phyloP scores from a whole-genome alignment of 2,329 filamentous ascomycete species.

The Calonectria crousiana region DNA sequence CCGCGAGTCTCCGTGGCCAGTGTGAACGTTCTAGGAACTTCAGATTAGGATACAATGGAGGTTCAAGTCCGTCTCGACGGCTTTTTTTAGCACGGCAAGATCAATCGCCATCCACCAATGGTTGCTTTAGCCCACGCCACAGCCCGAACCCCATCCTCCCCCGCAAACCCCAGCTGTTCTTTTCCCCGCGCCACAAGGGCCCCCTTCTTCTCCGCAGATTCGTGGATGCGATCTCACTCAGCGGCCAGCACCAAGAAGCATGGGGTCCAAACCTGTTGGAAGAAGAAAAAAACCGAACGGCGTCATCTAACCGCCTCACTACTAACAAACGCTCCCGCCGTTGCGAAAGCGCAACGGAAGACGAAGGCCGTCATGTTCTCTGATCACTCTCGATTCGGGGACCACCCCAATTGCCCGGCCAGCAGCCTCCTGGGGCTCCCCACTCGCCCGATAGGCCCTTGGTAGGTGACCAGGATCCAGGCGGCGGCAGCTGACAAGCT shows the following conservation, averaged over 20 bases:
- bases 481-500: conserved; percentile 1
- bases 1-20: background rate
- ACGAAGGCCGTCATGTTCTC: conserved; percentile 13
- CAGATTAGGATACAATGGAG: background rate
- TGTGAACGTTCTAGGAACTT: background rate
- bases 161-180: conserved; percentile 39
- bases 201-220: conserved; percentile 39
- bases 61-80: background rate
- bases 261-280: background rate
- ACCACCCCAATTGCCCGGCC: conserved; percentile 9
- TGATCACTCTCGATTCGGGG: background rate
- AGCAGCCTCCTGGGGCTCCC: background rate
- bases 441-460: background rate
- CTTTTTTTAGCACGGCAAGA: background rate
- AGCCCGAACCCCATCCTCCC: conserved; percentile 36
- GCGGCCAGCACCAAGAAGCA: background rate
- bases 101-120: background rate
- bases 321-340: background rate
- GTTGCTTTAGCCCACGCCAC: conserved; percentile 1
- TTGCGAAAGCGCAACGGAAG: conserved; percentile 16
- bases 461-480: background rate
- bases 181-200: conserved; percentile 36
- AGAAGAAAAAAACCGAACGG: background rate
- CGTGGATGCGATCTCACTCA: conserved; percentile 24
- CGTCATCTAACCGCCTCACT: background rate